Base-by-base conservation (phyloP, 73 alveolate genomes). In the Paramecium primaurelia region DNA sequence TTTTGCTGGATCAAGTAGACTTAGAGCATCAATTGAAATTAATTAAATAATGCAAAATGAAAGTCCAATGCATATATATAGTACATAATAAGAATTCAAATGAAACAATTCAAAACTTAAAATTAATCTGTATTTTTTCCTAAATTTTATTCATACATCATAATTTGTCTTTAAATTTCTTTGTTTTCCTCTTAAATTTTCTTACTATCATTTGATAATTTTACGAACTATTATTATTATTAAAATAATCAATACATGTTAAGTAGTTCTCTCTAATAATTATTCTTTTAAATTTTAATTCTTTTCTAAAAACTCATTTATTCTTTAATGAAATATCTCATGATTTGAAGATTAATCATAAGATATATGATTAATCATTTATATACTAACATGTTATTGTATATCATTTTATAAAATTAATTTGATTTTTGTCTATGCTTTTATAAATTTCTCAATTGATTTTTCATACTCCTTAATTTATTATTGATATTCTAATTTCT, bases 101-200 rank as follows among this genome's bases (percentile, higher is more conserved):
- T 64, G 84, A 64, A 64, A 64, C 51, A 64, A 64, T 64, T 64
- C 84, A 64, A 64, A 64, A 64, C 47, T n/a, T 28, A 64, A 64
- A 64, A 64, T 64, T 64, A 28, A 64, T 64, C 47, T 64, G 42
- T 20, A 64, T 64, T 64, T 32, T 54, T 64, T 32, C 84, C 84
- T 34, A 64, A 64, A 28, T 64, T 34, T 34, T 64, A 32, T 64
- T 64, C 84, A 32, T 0, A 28, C 47, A 32, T 34, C 26, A 3
- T 11, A 12, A 64, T 64, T 64, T 64, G 32, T 64, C 47, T 34
- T 28, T 64, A 10, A 32, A 64, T 28, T 64, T 64, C 84, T 12
- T 64, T 6, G 26, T 64, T 64, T 32, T 64, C 84, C 22, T 32
- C 47, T 9, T 32, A 64, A 2, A 64, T 64, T 28, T 26, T 32